Conservation (phyloP, 139 green algal genomes). For the Diplosphaera chodatii region DNA sequence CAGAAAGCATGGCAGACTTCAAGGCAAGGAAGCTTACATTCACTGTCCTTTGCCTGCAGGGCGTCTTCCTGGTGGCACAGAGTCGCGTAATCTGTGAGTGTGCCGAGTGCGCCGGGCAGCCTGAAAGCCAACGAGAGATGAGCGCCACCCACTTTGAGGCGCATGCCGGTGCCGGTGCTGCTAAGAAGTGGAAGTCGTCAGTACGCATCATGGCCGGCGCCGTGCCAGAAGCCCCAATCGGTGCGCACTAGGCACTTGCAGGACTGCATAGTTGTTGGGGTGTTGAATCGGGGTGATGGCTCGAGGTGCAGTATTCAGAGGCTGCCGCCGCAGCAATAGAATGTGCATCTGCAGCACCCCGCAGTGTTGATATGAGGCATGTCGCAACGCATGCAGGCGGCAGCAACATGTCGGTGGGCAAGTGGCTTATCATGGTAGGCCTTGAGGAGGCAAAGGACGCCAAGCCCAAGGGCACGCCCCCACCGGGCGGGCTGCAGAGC, state of each 20-base stretch:
- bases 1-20: no score
- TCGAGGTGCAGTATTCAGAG: no score
- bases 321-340: no score
- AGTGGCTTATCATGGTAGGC: conserved; percentile 46
- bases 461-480: not conserved
- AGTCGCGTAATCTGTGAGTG: conserved; percentile 39
- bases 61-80: conserved; percentile 22
- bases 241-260: no score
- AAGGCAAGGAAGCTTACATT: no score
- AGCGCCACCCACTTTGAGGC: conserved; percentile 29
- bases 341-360: no score
- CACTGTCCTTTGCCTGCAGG: not conserved
- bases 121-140: conserved; percentile 18
- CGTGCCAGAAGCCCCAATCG: conserved; percentile 26
- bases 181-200: conserved; percentile 79
- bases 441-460: conserved; percentile 21
- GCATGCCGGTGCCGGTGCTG: conserved; percentile 46
- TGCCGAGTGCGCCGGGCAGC: conserved; percentile 13
- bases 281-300: no score
- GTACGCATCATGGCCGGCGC: conserved; percentile 42
- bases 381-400: conserved; percentile 25
- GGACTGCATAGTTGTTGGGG: no score
- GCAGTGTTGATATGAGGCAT: no score
- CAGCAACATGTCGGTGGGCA: conserved; percentile 40
- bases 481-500: not conserved